Evolutionary conservation across 768 basidiomycete species (phyloP), one percentile per base, ranked within the genome.

Genomic region (Boletellus emodensis): DNA sequence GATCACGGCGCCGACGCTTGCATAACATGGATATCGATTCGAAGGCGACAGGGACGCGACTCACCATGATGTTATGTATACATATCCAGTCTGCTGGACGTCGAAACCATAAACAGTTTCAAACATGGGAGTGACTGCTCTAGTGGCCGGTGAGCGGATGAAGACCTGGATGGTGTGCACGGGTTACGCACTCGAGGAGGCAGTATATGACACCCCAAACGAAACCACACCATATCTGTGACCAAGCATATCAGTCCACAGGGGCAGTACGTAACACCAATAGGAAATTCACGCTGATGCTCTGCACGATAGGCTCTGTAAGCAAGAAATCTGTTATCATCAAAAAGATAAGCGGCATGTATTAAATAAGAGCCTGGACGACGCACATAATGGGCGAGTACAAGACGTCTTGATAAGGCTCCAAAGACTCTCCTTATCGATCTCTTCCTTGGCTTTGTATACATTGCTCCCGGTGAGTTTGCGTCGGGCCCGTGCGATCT

Each of bases 171-270:
- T 6, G 10, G n/a, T 40, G 10, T 6, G 18, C 5, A 20, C 9
- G 17, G 24, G 26, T 17, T 33, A 41, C 69, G 0, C 58, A 83
- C 81, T 80, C 79, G 22, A 87, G 70, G 49, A 90, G 67, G 45
- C 80, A 82, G 56, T 79, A 92, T 22, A 83, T 65, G 1, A 89
- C 77, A 0, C 88, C 89, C 88, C 88, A 92, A 0, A 77, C 76
- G 48, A 90, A 81, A 37, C 82, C 82, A 26, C 77, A 64, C 84
- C 83, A 85, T 12, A 84, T 53, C 83, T 87, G 60, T 4, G 26
- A 33, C 18, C 18, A 45, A 43, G 10, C 4, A 30, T 17, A 15
- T 51, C 41, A 33, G 8, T 20, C 1, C 6, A 22, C 17, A 32
- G 9, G 8, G 3, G 22, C 9, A 13, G n/a, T 39, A 38, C 3